Evolutionary conservation across 2,329 filamentous ascomycete species (phyloP).

Genomic region (Neonectria magnoliae): DNA sequence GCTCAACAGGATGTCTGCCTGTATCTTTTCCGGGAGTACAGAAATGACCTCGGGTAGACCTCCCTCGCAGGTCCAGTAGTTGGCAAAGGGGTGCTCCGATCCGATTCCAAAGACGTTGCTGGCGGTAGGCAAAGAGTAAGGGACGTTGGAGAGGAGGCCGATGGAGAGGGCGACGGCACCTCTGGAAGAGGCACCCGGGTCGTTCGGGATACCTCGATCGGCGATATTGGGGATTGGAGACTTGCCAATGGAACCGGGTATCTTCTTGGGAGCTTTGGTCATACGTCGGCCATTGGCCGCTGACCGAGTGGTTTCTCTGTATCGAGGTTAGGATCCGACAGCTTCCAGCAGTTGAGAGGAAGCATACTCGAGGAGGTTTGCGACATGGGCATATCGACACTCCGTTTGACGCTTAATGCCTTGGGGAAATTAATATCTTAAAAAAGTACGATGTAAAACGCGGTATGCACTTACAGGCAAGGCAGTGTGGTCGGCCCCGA

Average conservation of each 20-base stretch:
- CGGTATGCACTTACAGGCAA: conserved; percentile 63
- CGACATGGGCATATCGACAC: conserved; percentile 80
- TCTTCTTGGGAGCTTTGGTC: conserved; percentile 68
- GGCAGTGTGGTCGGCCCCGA: conserved; percentile 74
- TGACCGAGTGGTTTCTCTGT: conserved; percentile 67
- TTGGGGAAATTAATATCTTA: conserved; percentile 46
- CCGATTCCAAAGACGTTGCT: conserved; percentile 86
- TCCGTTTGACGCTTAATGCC: conserved; percentile 81
- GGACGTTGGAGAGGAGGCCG: conserved; percentile 76
- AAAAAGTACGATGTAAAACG: background rate
- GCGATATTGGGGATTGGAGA: conserved; percentile 64
- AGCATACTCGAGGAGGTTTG: conserved; percentile 78
- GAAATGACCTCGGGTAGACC: conserved; percentile 79
- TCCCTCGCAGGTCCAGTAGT: conserved; percentile 85
- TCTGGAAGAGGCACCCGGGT: conserved; percentile 56
- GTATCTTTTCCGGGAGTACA: conserved; percentile 78
- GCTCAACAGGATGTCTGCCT: conserved; percentile 75
- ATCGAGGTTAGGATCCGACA: conserved; percentile 26
- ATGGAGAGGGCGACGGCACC: conserved; percentile 66
- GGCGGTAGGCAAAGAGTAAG: conserved; percentile 74
- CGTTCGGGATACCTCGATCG: conserved; percentile 60
- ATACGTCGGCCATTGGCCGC: conserved; percentile 64
- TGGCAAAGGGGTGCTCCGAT: conserved; percentile 81
- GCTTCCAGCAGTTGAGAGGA: background rate
- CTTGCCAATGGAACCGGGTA: conserved; percentile 50